Conservation (phyloP, 345 rosid species). For the Noccaea caerulescens region DNA sequence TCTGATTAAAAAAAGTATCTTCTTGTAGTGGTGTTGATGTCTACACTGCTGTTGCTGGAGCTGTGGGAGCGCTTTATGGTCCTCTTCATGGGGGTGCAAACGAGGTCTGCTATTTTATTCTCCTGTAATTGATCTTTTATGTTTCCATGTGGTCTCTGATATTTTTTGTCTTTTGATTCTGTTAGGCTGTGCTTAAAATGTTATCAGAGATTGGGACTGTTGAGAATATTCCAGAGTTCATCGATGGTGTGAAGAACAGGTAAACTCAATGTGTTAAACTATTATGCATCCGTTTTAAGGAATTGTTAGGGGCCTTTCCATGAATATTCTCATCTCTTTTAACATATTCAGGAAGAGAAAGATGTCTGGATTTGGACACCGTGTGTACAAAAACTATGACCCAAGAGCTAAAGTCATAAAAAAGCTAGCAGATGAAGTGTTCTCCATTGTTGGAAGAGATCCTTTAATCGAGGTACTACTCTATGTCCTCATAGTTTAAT, state of each 20-base stretch:
- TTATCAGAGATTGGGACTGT: slow-evolving; percentile 82
- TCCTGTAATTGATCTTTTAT: slow-evolving; percentile 14
- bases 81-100: slow-evolving; percentile 99
- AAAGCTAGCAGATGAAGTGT: slow-evolving; percentile 93
- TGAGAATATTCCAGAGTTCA: slow-evolving; percentile 91
- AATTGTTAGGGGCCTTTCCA: background rate
- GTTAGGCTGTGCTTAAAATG: slow-evolving; percentile 99
- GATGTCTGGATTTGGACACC: slow-evolving; percentile 99
- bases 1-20: background rate
- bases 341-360: slow-evolving; percentile 68
- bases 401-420: slow-evolving; percentile 95
- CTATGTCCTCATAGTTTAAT: slow-evolving; percentile 18
- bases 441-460: slow-evolving; percentile 92
- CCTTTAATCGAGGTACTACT: slow-evolving; percentile 91
- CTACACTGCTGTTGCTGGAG: slow-evolving; percentile 90
- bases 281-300: background rate
- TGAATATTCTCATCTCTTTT: slow-evolving; percentile 5
- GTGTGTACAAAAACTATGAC: slow-evolving; percentile 96
- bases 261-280: slow-evolving; percentile 34
- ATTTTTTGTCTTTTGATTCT: slow-evolving; percentile 24
- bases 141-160: slow-evolving; percentile 9
- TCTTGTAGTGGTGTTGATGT: slow-evolving; percentile 88
- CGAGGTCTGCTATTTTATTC: slow-evolving; percentile 54
- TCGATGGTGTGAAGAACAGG: slow-evolving; percentile 96
- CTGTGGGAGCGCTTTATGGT: slow-evolving; percentile 95